Conservation (phyloP, 768 basidiomycete genomes). For the Trametes gibbosa region DNA sequence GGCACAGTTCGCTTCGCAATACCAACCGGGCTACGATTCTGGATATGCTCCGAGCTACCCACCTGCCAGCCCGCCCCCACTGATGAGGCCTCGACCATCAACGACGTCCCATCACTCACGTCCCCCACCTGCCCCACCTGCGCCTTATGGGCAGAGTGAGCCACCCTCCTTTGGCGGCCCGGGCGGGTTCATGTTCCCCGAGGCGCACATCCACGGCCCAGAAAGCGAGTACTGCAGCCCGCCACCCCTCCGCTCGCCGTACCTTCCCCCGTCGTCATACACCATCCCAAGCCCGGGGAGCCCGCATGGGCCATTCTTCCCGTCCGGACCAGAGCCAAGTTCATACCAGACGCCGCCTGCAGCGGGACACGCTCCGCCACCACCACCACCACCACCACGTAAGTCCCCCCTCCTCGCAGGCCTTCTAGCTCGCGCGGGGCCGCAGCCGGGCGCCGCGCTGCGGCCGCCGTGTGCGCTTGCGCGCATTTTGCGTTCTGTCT, state of each 20-base stretch:
- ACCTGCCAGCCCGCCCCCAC: slow-evolving; percentile 9
- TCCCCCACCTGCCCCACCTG: slow-evolving; percentile 9
- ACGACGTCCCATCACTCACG: slow-evolving; percentile 11
- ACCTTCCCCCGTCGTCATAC: not conserved
- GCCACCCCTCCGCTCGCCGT: slow-evolving; percentile 1
- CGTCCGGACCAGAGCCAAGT: not conserved
- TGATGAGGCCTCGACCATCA: slow-evolving; percentile 16
- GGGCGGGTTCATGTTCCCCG: slow-evolving; percentile 25
- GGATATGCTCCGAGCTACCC: slow-evolving; percentile 13
- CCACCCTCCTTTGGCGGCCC: not conserved
- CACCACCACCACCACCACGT: slow-evolving; percentile 39
- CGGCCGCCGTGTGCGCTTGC: not conserved
- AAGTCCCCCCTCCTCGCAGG: slow-evolving; percentile 22
- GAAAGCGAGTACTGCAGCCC: slow-evolving; percentile 4
- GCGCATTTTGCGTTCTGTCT: not conserved
- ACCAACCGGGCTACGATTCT: slow-evolving; percentile 10
- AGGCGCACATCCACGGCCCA: slow-evolving; percentile 11
- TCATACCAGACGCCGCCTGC: slow-evolving; percentile 10
- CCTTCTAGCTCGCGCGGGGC: not conserved
- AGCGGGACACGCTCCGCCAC: slow-evolving; percentile 29
- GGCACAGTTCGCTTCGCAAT: not conserved
- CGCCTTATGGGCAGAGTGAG: not conserved
- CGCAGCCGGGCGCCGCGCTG: not conserved
- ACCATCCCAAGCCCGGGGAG: not conserved
- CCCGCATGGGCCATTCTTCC: slow-evolving; percentile 8